Conservation (phyloP, 2,329 filamentous ascomycete genomes). For the Aspergillus ustus region DNA sequence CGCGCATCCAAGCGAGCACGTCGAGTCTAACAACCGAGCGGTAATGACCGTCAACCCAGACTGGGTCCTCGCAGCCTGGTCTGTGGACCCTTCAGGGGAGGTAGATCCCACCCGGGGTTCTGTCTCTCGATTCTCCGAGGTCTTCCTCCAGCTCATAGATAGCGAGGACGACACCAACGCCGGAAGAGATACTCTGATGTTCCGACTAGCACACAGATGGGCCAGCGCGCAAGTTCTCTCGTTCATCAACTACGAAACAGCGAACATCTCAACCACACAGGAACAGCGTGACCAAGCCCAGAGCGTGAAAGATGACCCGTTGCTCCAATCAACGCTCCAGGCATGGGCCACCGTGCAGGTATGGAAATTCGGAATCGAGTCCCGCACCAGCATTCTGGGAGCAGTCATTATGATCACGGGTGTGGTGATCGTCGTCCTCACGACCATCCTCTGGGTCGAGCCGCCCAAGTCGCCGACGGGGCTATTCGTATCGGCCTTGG, state of each 20-base stretch:
- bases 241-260: background rate
- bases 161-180: too few relatives aligned
- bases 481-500: background rate
- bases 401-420: background rate
- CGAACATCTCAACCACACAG: background rate
- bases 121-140: background rate
- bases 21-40: background rate
- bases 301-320: background rate
- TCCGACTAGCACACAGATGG: too few relatives aligned
- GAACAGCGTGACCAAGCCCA: background rate
- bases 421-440: background rate
- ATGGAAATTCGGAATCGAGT: background rate
- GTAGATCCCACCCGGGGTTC: background rate
- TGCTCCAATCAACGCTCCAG: background rate
- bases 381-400: background rate
- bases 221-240: background rate
- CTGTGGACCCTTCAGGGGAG: background rate
- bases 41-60: background rate
- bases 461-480: background rate
- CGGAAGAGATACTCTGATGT: too few relatives aligned
- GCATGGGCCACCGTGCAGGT: background rate
- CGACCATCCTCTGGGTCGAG: background rate
- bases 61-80: background rate
- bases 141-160: background rate
- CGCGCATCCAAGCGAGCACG: background rate